phyloP scores from a whole-genome alignment of 257 asterid species.

The Gentiana straminea region DNA sequence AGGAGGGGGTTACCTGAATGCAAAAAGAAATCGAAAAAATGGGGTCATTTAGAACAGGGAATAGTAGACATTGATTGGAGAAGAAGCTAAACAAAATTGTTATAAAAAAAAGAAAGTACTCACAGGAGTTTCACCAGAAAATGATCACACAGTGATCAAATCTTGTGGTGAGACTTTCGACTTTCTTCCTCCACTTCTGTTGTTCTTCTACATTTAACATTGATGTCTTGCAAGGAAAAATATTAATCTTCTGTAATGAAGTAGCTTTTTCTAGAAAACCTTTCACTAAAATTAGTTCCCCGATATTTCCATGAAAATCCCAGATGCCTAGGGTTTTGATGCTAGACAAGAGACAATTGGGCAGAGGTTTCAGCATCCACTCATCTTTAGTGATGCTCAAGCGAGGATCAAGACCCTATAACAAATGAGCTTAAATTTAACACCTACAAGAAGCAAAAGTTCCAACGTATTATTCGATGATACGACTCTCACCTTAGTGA shows the following conservation, averaged over 20 bases:
- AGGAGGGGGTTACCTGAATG: too few species aligned
- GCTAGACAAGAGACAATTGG: constrained; percentile 19
- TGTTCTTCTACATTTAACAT: too few species aligned
- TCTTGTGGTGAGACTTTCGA: constrained; percentile 20
- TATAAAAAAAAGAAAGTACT: constrained; percentile 9
- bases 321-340: constrained; percentile 30
- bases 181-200: too few species aligned
- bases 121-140: constrained; percentile 22
- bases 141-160: constrained; percentile 25
- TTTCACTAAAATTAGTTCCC: too few species aligned
- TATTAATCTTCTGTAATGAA: too few species aligned
- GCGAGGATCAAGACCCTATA: constrained; percentile 29
- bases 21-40: too few species aligned
- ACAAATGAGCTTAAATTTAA: not conserved
- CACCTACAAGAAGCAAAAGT: too few species aligned
- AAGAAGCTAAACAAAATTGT: not conserved
- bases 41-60: too few species aligned
- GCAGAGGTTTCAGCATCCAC: constrained; percentile 16
- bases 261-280: too few species aligned
- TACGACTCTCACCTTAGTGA: constrained; percentile 25
- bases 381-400: constrained; percentile 14
- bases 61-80: constrained; percentile 1
- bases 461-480: not conserved
- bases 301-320: constrained; percentile 25
- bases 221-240: too few species aligned